These are phyloP conservation scores for Aegilops speltoides DNA, from an alignment of 176 grass and related monocot species.

Conservation along the genomic window DNA sequence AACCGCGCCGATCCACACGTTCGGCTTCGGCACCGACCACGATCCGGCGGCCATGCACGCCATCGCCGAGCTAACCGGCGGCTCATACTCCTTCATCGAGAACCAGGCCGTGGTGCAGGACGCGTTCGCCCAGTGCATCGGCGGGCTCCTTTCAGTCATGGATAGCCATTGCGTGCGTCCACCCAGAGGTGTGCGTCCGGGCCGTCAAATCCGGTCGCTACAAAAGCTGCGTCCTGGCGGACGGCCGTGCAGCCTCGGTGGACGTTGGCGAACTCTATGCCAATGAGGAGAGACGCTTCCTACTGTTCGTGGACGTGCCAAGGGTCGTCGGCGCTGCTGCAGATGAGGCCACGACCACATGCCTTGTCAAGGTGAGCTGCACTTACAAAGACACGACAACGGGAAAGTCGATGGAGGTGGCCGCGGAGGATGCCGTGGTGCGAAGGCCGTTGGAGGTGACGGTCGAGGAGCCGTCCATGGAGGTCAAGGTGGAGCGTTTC, in stretches of 20 bases:
- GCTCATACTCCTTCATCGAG: slow-evolving; percentile 84
- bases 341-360: not conserved
- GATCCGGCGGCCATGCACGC: slow-evolving; percentile 71
- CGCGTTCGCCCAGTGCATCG: slow-evolving; percentile 69
- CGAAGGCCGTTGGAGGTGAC: not conserved
- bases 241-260: slow-evolving; percentile 39
- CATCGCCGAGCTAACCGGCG: slow-evolving; percentile 49
- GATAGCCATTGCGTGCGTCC: slow-evolving; percentile 33
- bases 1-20: slow-evolving; percentile 52
- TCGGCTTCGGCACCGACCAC: slow-evolving; percentile 73
- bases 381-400: slow-evolving; percentile 53
- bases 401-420: slow-evolving; percentile 19
- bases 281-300: slow-evolving; percentile 23
- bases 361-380: slow-evolving; percentile 41
- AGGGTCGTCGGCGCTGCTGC: not conserved
- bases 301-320: slow-evolving; percentile 51
- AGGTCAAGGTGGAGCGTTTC: slow-evolving; percentile 52
- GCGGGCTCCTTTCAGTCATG: slow-evolving; percentile 52
- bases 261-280: slow-evolving; percentile 69
- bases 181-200: slow-evolving; percentile 27
- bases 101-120: slow-evolving; percentile 48
- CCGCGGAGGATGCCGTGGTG: slow-evolving; percentile 30
- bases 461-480: slow-evolving; percentile 22
- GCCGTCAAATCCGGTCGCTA: slow-evolving; percentile 13
- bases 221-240: slow-evolving; percentile 23